Conservation (phyloP, 2,329 filamentous ascomycete species). For the Cercospora sp. region DNA sequence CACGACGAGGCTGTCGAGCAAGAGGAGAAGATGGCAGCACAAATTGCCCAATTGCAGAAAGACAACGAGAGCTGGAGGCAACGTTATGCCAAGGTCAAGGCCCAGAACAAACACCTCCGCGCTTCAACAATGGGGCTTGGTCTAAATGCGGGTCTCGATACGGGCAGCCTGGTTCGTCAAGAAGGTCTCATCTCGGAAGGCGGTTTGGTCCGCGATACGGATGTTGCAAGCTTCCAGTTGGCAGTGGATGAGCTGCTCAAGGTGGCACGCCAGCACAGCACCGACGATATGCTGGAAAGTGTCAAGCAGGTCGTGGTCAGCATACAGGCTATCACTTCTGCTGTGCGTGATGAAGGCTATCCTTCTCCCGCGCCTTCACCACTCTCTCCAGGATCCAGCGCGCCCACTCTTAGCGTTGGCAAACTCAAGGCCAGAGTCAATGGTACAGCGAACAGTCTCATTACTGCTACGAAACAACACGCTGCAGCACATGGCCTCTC, state of each 20-base stretch:
- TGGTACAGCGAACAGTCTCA: constrained; percentile 92
- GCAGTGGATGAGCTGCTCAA: constrained; percentile 87
- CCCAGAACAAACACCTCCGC: constrained; percentile 78
- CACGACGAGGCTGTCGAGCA: constrained; percentile 76
- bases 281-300: constrained; percentile 73
- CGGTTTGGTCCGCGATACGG: constrained; percentile 83
- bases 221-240: constrained; percentile 93
- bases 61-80: constrained; percentile 89
- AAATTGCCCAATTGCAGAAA: constrained; percentile 73
- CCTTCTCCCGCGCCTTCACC: constrained; percentile 37
- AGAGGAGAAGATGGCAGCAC: constrained; percentile 74
- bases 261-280: constrained; percentile 70
- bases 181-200: constrained; percentile 59
- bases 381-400: constrained; percentile 15
- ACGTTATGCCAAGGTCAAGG: constrained; percentile 83
- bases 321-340: constrained; percentile 81
- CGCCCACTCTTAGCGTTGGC: constrained; percentile 43
- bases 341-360: constrained; percentile 54
- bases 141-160: constrained; percentile 55
- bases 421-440: constrained; percentile 75
- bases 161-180: constrained; percentile 65
- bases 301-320: constrained; percentile 84
- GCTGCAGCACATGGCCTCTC: constrained; percentile 78
- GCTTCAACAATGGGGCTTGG: constrained; percentile 77
- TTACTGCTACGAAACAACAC: constrained; percentile 93